Percentiles rank a stretch among this genome's conserved stretches.
These are phyloP conservation scores for Globisporangium lucens DNA, from an alignment of 352 stramenopile genomes.

Conservation along the genomic window DNA sequence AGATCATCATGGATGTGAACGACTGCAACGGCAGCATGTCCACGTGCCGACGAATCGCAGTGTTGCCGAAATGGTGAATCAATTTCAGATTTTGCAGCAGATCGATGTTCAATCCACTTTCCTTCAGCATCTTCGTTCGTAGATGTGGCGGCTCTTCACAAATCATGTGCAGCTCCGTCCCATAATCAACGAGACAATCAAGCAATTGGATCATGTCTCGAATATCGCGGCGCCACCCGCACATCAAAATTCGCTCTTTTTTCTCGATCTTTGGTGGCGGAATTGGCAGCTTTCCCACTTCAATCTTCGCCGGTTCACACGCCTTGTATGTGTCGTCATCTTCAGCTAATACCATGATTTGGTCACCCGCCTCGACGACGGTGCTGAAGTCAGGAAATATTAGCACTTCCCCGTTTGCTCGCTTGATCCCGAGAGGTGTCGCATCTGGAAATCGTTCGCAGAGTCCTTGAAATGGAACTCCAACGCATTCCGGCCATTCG, in stretches of 20 bases:
- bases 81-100: constrained; percentile 53
- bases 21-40: constrained; percentile 48
- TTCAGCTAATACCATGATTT: constrained; percentile 82
- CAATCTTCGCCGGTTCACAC: constrained; percentile 37
- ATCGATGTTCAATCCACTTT: constrained; percentile 52
- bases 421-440: constrained; percentile 77
- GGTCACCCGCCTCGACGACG: constrained; percentile 46
- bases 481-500: constrained; percentile 76
- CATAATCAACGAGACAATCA: constrained; percentile 58
- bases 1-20: constrained; percentile 85
- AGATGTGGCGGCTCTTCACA: constrained; percentile 68
- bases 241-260: constrained; percentile 82
- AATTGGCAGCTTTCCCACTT: constrained; percentile 31
- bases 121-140: constrained; percentile 55
- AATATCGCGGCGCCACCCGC: constrained; percentile 87
- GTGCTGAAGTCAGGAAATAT: constrained; percentile 45
- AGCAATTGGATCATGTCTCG: constrained; percentile 86
- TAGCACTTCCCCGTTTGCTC: constrained; percentile 48
- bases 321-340: constrained; percentile 87
- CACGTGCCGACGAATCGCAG: constrained; percentile 72
- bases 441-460: constrained; percentile 78
- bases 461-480: constrained; percentile 60
- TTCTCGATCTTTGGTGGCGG: constrained; percentile 18
- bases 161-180: constrained; percentile 79
- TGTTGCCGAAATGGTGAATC: constrained; percentile 76